Evolutionary conservation across 768 basidiomycete genomes (phyloP), one percentile per base, ranked within the genome.

Genomic region (Tylopilus balloui): DNA sequence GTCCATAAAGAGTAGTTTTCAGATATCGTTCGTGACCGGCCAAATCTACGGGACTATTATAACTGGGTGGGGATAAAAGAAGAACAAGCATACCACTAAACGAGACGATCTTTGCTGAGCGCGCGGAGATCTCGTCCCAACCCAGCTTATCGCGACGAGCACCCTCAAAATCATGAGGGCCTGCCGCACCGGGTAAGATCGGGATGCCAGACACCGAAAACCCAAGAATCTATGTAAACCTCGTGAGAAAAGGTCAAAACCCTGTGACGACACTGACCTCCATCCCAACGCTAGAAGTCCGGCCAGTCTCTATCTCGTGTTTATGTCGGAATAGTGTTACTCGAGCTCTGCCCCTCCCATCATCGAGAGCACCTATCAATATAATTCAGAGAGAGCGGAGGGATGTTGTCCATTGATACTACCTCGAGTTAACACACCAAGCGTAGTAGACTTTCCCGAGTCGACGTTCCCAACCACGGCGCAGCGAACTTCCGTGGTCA

Each of bases 391-490:
- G 38, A 14, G 51, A 44, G 31, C 47, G 21, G 51, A 67, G 36
- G 61, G 48, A 10, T 55, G 55, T 28, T 58, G 61, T 42, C 59
- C 34, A 31, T 24, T 29, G 21, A 27, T 37, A 57, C 56, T 73
- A 78, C 93, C 95, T 66, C 93, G 77, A n/a, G 95, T 98, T 11
- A 99, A 72, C 8, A 98, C 96, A 41, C 94, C 94, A 15, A 96
- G 73, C 11, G 91, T 95, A 15, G 94, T 95, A 3, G 88, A 92
- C 67, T 98, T 98, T 0, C 95, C 95, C 47, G 89, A 88, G 62
- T 90, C 87, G 24, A 93, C 91, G 62, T 96, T 98, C 4, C 96
- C 96, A 6, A 97, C 91, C 2, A 96, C 93, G 0, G 95, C 94
- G 58, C 93, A 92, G 27, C 96, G 80, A 2, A 96, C 92, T 69